Percentiles rank a stretch among this genome's conserved stretches.
Evolutionary conservation across 2,329 filamentous ascomycete genomes (phyloP).

Genomic region (Didymella keratinophila): DNA sequence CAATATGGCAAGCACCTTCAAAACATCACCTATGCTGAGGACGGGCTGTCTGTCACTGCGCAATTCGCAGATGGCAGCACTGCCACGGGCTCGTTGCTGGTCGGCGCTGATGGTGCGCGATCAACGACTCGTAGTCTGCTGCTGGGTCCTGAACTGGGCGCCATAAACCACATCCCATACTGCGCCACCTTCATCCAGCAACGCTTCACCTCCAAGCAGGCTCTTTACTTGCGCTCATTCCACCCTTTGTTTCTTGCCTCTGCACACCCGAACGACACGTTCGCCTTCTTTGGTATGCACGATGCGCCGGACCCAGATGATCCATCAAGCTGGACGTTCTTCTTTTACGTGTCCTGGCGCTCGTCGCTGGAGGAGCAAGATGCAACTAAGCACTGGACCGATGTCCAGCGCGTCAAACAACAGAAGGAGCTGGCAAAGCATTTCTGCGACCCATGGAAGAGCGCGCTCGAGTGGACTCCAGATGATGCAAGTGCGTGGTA

Average conservation of each 20-base stretch:
- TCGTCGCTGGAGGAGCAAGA: slow-evolving; percentile 53
- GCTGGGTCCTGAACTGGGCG: slow-evolving; percentile 35
- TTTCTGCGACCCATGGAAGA: slow-evolving; percentile 57
- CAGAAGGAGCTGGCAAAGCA: slow-evolving; percentile 51
- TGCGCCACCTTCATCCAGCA: slow-evolving; percentile 57
- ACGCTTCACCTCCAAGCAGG: slow-evolving; percentile 54
- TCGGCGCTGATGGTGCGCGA: slow-evolving; percentile 50
- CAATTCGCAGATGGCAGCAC: slow-evolving; percentile 46
- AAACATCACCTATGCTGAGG: slow-evolving; percentile 43
- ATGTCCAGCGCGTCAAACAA: slow-evolving; percentile 50
- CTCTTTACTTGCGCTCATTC: slow-evolving; percentile 53
- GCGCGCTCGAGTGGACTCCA: slow-evolving; percentile 46
- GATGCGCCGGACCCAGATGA: slow-evolving; percentile 49
- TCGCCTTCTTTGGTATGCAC: slow-evolving; percentile 58
- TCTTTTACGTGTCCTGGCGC: slow-evolving; percentile 59
- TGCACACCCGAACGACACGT: slow-evolving; percentile 55
- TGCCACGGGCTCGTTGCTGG: slow-evolving; percentile 42
- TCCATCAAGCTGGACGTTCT: slow-evolving; percentile 56
- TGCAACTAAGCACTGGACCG: slow-evolving; percentile 45
- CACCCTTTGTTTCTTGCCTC: slow-evolving; percentile 56
- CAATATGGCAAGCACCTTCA: slow-evolving; percentile 52
- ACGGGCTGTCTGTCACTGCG: slow-evolving; percentile 46
- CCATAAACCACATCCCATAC: slow-evolving; percentile 53
- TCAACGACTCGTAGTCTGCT: slow-evolving; percentile 43
- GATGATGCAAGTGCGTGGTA: slow-evolving; percentile 46